These are phyloP conservation scores for Gamsiella multidivaricata DNA, from an alignment of 192 early-diverging fungal species.

Conservation along the genomic window DNA sequence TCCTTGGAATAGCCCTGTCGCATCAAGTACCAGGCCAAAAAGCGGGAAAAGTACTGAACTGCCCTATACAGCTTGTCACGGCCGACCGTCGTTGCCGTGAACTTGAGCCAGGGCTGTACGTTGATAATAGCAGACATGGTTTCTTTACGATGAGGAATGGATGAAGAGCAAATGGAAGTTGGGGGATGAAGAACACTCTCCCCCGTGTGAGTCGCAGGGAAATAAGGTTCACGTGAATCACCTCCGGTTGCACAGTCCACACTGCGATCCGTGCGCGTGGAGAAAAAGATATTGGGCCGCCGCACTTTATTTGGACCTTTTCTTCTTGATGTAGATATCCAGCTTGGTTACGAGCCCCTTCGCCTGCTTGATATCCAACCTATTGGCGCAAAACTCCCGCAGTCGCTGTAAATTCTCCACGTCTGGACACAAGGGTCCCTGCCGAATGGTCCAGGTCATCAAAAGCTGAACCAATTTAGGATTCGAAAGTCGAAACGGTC, in stretches of 20 bases:
- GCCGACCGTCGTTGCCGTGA: constrained; percentile 70
- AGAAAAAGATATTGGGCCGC: too few species aligned
- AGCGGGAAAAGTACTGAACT: constrained; percentile 89
- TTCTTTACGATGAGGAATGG: not conserved
- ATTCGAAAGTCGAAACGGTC: constrained; percentile 12
- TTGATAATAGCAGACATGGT: constrained; percentile 29
- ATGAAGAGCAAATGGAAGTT: not conserved
- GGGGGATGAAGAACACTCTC: too few species aligned
- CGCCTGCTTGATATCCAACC: constrained; percentile 14
- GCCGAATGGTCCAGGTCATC: constrained; percentile 35
- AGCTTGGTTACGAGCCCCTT: constrained; percentile 38
- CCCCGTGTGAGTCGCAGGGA: too few species aligned
- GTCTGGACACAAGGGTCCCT: constrained; percentile 33
- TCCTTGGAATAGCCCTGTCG: constrained; percentile 68
- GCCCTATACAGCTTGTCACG: constrained; percentile 84
- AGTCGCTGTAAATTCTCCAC: constrained; percentile 18
- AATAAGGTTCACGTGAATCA: too few species aligned
- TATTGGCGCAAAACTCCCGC: constrained; percentile 27
- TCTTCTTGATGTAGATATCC: constrained; percentile 36
- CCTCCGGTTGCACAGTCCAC: too few species aligned
- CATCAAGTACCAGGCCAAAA: constrained; percentile 74
- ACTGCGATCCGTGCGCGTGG: too few species aligned
- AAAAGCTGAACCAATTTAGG: constrained; percentile 26
- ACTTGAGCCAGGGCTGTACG: constrained; percentile 61
- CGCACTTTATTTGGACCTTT: too few species aligned